These are phyloP conservation scores for Cyclocybe cylindracea DNA, from an alignment of 768 basidiomycete species.

Conservation along the genomic window DNA sequence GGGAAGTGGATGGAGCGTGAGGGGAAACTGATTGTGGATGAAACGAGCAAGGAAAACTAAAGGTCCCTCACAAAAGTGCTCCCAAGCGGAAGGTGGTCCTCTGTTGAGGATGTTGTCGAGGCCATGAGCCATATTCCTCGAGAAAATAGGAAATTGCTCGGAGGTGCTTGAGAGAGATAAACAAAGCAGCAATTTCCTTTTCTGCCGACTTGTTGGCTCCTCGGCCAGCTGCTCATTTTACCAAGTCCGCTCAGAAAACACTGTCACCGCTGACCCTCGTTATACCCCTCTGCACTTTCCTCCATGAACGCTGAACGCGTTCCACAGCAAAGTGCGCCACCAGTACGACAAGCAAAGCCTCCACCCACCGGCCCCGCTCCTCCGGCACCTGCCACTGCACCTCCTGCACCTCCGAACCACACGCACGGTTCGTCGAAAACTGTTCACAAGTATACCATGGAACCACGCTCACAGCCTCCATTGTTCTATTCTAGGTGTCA, in stretches of 20 bases:
- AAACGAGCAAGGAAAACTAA: too few species aligned
- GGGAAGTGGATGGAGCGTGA: not conserved
- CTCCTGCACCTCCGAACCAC: slow-evolving; percentile 54
- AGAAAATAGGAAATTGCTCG: too few species aligned
- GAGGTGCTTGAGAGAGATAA: too few species aligned
- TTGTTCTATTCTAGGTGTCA: slow-evolving; percentile 38
- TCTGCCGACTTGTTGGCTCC: too few species aligned
- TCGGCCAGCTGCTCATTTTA: too few species aligned
- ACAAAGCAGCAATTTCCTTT: too few species aligned
- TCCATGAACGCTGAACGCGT: slow-evolving; percentile 52
- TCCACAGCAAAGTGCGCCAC: slow-evolving; percentile 33
- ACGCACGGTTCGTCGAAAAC: slow-evolving; percentile 24
- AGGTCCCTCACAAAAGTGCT: too few species aligned
- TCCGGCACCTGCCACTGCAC: slow-evolving; percentile 59
- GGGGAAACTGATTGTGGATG: not conserved
- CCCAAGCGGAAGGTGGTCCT: too few species aligned
- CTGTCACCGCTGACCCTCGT: not conserved
- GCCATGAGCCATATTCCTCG: too few species aligned
- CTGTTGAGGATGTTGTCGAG: too few species aligned
- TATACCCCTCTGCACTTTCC: slow-evolving; percentile 11
- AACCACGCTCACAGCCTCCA: slow-evolving; percentile 26
- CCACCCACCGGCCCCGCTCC: slow-evolving; percentile 61
- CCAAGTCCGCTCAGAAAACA: too few species aligned
- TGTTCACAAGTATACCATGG: slow-evolving; percentile 29
- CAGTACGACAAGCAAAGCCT: slow-evolving; percentile 46